phyloP scores from a whole-genome alignment of 225 moss, liverwort and hornwort species.

The Sphagnum tenellum region DNA sequence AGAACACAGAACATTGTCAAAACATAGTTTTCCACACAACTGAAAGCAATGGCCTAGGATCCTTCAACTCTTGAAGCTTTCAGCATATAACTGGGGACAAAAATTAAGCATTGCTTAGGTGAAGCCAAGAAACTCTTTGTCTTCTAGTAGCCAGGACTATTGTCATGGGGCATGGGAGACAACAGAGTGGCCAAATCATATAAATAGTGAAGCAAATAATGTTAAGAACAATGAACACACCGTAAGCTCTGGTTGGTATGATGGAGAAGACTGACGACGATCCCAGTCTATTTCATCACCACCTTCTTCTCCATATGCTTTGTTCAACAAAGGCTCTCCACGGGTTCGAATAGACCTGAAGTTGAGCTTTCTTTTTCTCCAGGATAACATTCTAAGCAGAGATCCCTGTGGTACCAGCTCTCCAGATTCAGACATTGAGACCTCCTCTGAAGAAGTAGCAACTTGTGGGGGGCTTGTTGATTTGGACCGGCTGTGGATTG shows the following conservation, averaged over 20 bases:
- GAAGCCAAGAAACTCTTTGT: too few relatives aligned
- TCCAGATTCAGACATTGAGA: constrained; percentile 31
- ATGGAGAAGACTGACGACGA: constrained; percentile 54
- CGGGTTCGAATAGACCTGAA: constrained; percentile 84
- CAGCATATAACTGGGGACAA: too few relatives aligned
- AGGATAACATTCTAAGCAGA: constrained; percentile 62
- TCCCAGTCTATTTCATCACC: constrained; percentile 99
- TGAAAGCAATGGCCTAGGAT: too few relatives aligned
- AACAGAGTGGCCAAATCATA: too few relatives aligned
- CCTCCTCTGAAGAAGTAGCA: constrained; percentile 32
- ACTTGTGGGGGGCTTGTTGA: constrained; percentile 48
- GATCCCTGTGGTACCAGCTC: constrained; percentile 53
- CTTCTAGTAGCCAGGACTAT: too few relatives aligned
- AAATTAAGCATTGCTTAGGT: too few relatives aligned
- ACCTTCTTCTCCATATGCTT: constrained; percentile 95
- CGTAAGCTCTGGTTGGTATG: constrained; percentile 38
- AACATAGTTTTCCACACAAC: too few relatives aligned
- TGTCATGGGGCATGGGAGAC: too few relatives aligned
- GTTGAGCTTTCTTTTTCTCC: constrained; percentile 87
- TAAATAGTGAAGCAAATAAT: background rate
- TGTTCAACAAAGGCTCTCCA: constrained; percentile 93
- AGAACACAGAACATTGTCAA: background rate
- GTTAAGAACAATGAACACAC: constrained; percentile 13
- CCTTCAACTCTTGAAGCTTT: too few relatives aligned
- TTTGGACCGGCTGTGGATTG: constrained; percentile 63